Evolutionary conservation across 345 rosid species (phyloP).

Genomic region (Populus simonii): DNA sequence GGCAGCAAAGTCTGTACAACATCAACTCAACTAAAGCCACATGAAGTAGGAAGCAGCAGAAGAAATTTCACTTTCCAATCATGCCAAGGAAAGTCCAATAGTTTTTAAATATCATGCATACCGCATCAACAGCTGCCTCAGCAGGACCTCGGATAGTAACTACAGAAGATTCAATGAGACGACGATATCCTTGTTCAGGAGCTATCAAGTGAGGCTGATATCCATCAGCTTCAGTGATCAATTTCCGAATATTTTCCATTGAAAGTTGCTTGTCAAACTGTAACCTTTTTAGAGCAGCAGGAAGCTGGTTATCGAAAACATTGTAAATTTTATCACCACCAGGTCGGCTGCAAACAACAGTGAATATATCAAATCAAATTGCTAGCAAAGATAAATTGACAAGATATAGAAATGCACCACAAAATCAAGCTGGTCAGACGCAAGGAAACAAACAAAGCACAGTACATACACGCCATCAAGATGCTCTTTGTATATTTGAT

Average conservation of each 20-base stretch:
- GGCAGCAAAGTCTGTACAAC: neutral
- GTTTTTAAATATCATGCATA: constrained; percentile 31
- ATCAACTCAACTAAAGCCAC: neutral
- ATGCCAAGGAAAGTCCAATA: constrained; percentile 3
- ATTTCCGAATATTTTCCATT: constrained; percentile 94
- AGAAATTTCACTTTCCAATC: neutral
- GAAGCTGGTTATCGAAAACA: constrained; percentile 98
- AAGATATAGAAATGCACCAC: neutral
- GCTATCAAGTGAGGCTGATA: constrained; percentile 99
- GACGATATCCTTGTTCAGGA: constrained; percentile 99
- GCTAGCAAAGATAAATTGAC: neutral
- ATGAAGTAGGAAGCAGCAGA: neutral
- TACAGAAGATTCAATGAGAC: constrained; percentile 89
- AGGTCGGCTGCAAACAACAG: constrained; percentile 60
- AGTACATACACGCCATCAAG: constrained; percentile 89
- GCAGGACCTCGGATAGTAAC: constrained; percentile 95
- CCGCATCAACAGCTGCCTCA: constrained; percentile 99
- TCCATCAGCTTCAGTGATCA: constrained; percentile 99
- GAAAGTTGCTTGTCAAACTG: constrained; percentile 98
- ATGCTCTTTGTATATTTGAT: constrained; percentile 91
- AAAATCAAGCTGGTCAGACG: constrained; percentile 6
- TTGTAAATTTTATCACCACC: constrained; percentile 95
- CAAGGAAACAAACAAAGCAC: neutral
- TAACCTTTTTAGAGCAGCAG: constrained; percentile 95
- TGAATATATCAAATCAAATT: constrained; percentile 3